Evolutionary conservation across 2,329 filamentous ascomycete genomes (phyloP).

Genomic region (Elsinoe ampelina): DNA sequence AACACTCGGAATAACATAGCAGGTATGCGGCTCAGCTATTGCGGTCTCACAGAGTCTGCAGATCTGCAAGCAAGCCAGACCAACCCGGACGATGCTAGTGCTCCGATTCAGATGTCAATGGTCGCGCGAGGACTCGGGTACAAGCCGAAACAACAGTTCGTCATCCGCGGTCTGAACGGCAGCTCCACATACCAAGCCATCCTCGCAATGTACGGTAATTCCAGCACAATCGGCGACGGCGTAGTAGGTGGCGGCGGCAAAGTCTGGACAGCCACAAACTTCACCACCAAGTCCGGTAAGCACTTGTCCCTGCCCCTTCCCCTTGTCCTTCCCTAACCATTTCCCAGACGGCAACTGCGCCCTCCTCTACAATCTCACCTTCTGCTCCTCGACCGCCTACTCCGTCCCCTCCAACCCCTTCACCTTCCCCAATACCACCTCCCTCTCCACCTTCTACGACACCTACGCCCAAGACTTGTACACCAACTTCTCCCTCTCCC

Average conservation of each 20-base stretch:
- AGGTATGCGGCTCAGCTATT: slow-evolving; percentile 72
- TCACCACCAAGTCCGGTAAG: slow-evolving; percentile 68
- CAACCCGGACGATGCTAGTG: slow-evolving; percentile 31
- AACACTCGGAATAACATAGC: slow-evolving; percentile 49
- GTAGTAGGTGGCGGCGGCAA: slow-evolving; percentile 62
- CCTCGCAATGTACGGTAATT: slow-evolving; percentile 52
- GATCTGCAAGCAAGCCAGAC: slow-evolving; percentile 45
- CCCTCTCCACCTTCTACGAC: slow-evolving; percentile 69
- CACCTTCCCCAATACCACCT: slow-evolving; percentile 49
- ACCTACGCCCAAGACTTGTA: slow-evolving; percentile 60
- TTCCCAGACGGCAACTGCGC: slow-evolving; percentile 66
- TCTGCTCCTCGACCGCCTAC: slow-evolving; percentile 83
- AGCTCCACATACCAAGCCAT: slow-evolving; percentile 65
- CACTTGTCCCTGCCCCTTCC: slow-evolving; percentile 8
- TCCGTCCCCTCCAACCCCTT: slow-evolving; percentile 74
- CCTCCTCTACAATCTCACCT: slow-evolving; percentile 75
- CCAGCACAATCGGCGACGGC: slow-evolving; percentile 44
- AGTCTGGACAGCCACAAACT: slow-evolving; percentile 63
- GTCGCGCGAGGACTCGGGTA: slow-evolving; percentile 57
- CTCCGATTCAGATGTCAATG: slow-evolving; percentile 47
- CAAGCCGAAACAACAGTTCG: slow-evolving; percentile 79
- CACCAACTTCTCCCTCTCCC: slow-evolving; percentile 66
- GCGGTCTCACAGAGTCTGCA: slow-evolving; percentile 60
- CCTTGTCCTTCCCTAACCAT: slow-evolving; percentile 17
- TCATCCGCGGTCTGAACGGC: slow-evolving; percentile 63